Evolutionary conservation across 2,329 filamentous ascomycete genomes (phyloP).

Genomic region (Claviceps sp.): DNA sequence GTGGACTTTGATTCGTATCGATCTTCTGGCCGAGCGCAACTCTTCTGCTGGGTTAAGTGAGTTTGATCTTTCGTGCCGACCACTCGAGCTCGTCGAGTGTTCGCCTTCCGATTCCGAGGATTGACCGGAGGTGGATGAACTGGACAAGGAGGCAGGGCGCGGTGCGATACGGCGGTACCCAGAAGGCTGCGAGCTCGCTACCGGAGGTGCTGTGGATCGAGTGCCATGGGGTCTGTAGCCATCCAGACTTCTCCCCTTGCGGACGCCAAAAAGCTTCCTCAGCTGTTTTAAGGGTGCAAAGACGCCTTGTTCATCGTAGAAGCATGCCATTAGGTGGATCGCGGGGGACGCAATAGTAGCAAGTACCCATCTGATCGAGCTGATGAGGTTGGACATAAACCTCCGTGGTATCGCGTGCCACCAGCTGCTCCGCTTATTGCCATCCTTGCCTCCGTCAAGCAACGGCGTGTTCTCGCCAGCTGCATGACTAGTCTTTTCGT

Average conservation of each 20-base stretch:
- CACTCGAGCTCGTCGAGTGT: constrained; percentile 16
- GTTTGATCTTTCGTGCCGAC: constrained; percentile 49
- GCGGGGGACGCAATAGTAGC: constrained; percentile 68
- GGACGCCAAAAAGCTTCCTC: constrained; percentile 44
- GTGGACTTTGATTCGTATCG: constrained; percentile 82
- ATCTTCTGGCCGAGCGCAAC: constrained; percentile 52
- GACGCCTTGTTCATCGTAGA: constrained; percentile 66
- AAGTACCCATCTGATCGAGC: constrained; percentile 65
- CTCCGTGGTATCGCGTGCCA: constrained; percentile 52
- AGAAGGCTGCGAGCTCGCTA: constrained; percentile 9
- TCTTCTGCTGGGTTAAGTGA: constrained; percentile 49
- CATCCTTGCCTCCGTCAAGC: constrained; percentile 21
- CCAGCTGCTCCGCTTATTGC: constrained; percentile 24
- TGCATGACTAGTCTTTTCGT: constrained; percentile 18
- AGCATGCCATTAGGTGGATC: constrained; percentile 67
- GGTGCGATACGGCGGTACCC: constrained; percentile 16
- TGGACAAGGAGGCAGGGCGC: constrained; percentile 16
- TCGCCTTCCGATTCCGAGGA: constrained; percentile 63
- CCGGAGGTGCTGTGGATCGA: not conserved
- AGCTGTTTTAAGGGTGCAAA: constrained; percentile 70
- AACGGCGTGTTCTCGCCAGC: constrained; percentile 56
- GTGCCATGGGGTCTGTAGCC: not conserved
- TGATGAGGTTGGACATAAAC: constrained; percentile 58
- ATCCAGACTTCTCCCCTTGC: constrained; percentile 23
- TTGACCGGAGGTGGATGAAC: constrained; percentile 46